These are phyloP conservation scores for Cryptosporidium ubiquitum DNA, from an alignment of 169 alveolate genomes.

Conservation along the genomic window DNA sequence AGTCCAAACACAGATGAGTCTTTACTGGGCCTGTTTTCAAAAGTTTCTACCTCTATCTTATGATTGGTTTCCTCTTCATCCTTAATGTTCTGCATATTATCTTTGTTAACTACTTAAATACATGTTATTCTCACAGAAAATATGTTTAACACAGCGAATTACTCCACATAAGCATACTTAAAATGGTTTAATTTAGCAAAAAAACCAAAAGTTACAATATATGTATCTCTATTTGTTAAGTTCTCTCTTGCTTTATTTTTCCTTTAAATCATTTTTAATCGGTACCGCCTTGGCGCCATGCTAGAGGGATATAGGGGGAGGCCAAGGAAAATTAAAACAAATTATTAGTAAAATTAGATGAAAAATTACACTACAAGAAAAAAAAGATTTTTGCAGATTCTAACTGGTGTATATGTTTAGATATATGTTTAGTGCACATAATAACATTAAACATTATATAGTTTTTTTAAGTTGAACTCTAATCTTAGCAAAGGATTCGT, in stretches of 20 bases:
- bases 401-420: too few relatives aligned
- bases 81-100: background rate
- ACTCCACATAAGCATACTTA: background rate
- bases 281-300: conserved; percentile 43
- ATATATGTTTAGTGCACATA: too few relatives aligned
- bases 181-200: background rate
- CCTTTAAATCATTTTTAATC: conserved; percentile 5
- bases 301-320: background rate
- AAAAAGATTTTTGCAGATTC: background rate
- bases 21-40: conserved; percentile 6
- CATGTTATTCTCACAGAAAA: background rate
- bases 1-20: conserved; percentile 52
- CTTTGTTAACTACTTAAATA: background rate
- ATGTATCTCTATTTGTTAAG: background rate
- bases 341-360: background rate
- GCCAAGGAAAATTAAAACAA: background rate
- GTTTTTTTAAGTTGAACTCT: too few relatives aligned
- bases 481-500: too few relatives aligned
- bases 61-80: conserved; percentile 3
- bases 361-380: background rate
- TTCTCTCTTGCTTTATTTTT: background rate
- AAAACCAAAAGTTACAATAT: background rate
- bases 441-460: too few relatives aligned
- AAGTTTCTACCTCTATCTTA: background rate
- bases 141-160: background rate